These are phyloP conservation scores for Udeniomyces megalosporus DNA, from an alignment of 768 basidiomycete genomes.

Conservation along the genomic window DNA sequence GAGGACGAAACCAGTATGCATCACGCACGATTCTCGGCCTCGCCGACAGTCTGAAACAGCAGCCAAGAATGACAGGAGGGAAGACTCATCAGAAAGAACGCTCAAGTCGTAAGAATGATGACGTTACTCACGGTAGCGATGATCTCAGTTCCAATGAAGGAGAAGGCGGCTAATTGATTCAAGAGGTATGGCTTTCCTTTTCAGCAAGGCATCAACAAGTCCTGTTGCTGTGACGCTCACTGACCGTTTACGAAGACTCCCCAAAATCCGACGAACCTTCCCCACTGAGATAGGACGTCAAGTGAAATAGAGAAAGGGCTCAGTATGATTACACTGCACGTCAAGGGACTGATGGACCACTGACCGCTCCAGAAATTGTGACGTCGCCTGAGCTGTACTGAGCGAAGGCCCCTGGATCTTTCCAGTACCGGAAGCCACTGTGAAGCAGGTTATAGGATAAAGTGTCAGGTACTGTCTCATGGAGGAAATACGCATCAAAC, in stretches of 20 bases:
- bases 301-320: too few relatives aligned
- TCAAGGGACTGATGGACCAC: too few relatives aligned
- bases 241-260: slow-evolving; percentile 28
- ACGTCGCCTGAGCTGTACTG: too few relatives aligned
- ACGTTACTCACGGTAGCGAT: slow-evolving; percentile 27
- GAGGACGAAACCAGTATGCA: slow-evolving; percentile 22
- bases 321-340: too few relatives aligned
- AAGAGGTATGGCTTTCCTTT: neutral
- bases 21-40: slow-evolving; percentile 36
- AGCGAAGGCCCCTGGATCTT: too few relatives aligned
- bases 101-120: neutral
- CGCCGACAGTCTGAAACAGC: slow-evolving; percentile 25
- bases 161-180: slow-evolving; percentile 7
- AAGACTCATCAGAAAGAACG: too few relatives aligned
- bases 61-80: too few relatives aligned
- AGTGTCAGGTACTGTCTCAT: too few relatives aligned
- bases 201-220: neutral
- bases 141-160: slow-evolving; percentile 15
- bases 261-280: slow-evolving; percentile 32
- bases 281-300: slow-evolving; percentile 16
- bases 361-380: too few relatives aligned
- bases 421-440: slow-evolving; percentile 18
- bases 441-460: too few relatives aligned
- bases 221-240: neutral
- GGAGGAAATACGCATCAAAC: too few relatives aligned